A percentile compares a stretch with the other conserved stretches of the same genome.
Evolutionary conservation across 345 rosid genomes (phyloP).

Genomic region (Balakata baccata): DNA sequence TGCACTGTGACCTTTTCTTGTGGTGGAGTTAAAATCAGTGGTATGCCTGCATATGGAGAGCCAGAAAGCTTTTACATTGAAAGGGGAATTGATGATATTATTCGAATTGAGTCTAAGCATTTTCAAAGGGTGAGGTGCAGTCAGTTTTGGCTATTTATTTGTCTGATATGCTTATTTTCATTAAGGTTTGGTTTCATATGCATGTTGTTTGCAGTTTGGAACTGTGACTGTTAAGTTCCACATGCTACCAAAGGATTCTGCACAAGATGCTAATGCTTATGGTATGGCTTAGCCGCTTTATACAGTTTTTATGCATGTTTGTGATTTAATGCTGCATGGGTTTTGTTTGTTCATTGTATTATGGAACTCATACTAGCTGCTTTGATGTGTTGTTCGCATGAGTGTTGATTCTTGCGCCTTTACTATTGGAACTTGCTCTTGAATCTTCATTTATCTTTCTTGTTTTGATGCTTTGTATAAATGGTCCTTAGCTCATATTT

Average conservation of each 20-base stretch:
- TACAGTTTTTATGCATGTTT: constrained; percentile 1
- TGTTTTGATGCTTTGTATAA: background rate
- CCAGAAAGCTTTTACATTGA: constrained; percentile 44
- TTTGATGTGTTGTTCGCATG: background rate
- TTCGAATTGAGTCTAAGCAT: constrained; percentile 54
- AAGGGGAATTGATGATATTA: constrained; percentile 66
- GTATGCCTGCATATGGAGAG: constrained; percentile 33
- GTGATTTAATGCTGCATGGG: background rate
- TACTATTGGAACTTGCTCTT: constrained; percentile 3
- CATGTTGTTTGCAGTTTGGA: constrained; percentile 48
- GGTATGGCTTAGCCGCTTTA: constrained; percentile 43
- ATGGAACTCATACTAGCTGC: background rate
- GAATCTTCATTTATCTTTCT: background rate
- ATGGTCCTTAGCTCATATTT: background rate
- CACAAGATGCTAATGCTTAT: constrained; percentile 28
- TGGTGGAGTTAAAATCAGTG: constrained; percentile 48
- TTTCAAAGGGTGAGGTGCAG: constrained; percentile 58
- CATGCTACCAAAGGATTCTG: constrained; percentile 41
- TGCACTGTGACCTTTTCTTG: constrained; percentile 54
- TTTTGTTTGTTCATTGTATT: constrained; percentile 10
- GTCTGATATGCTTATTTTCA: background rate
- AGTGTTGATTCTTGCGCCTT: background rate
- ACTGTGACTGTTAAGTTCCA: constrained; percentile 50
- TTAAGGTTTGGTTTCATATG: constrained; percentile 15
- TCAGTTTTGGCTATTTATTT: background rate